These are phyloP conservation scores for Byssoonygena ceratinophila DNA, from an alignment of 2,329 filamentous ascomycete species.

Conservation along the genomic window DNA sequence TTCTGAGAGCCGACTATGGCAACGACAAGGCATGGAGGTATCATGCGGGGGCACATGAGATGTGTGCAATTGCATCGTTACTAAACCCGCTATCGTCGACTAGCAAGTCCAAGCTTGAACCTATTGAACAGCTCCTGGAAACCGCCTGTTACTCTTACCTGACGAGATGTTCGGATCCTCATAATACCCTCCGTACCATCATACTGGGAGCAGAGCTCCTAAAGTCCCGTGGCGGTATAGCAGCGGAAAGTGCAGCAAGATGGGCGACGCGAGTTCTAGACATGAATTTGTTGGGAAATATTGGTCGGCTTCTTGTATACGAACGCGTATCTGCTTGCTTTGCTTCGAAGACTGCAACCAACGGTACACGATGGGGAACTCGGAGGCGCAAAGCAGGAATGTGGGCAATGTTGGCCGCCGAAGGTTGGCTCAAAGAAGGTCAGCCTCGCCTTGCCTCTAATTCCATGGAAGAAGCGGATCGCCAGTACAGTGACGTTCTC, in stretches of 20 bases:
- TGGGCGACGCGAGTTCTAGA: constrained; percentile 79
- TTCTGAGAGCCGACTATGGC: constrained; percentile 76
- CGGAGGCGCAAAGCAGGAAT: constrained; percentile 75
- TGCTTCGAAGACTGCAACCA: constrained; percentile 57
- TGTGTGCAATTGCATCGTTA: constrained; percentile 77
- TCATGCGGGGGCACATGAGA: constrained; percentile 87
- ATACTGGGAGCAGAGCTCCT: constrained; percentile 71
- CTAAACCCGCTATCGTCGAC: constrained; percentile 62
- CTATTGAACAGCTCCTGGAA: constrained; percentile 77
- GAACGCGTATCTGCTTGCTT: constrained; percentile 83
- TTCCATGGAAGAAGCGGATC: constrained; percentile 60
- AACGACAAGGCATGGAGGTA: constrained; percentile 97
- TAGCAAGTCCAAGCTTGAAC: constrained; percentile 68
- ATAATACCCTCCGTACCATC: constrained; percentile 68
- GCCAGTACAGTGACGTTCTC: constrained; percentile 41
- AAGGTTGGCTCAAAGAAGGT: constrained; percentile 68
- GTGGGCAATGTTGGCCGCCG: constrained; percentile 74
- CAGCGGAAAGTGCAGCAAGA: constrained; percentile 73
- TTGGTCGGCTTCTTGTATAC: constrained; percentile 72
- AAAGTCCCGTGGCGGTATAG: constrained; percentile 65
- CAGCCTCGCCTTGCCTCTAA: constrained; percentile 69
- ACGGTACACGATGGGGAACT: constrained; percentile 57
- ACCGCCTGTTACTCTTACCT: constrained; percentile 87
- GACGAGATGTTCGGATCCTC: constrained; percentile 67
- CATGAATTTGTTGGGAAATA: constrained; percentile 58